phyloP scores from a whole-genome alignment of 164 flowering plant genomes.

The Buxus sempervirens region DNA sequence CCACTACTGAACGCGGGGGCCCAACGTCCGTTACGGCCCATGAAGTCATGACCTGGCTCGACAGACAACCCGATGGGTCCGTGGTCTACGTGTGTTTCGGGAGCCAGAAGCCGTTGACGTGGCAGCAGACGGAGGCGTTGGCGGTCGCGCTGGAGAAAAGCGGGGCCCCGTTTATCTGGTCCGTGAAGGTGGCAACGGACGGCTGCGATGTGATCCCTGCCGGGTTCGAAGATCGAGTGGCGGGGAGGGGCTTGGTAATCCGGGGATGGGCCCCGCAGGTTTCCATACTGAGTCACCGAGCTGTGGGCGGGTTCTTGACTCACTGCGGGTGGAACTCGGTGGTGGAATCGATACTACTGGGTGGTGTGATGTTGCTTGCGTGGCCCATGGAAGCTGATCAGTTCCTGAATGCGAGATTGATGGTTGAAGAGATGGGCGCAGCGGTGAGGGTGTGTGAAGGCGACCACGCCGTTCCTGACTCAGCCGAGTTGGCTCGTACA shows the following conservation, averaged over 20 bases:
- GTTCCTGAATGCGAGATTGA: slow-evolving; percentile 24
- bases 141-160: slow-evolving; percentile 31
- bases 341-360: slow-evolving; percentile 21
- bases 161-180: slow-evolving; percentile 39
- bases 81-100: background rate
- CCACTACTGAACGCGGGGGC: background rate
- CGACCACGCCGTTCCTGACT: slow-evolving; percentile 22
- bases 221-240: slow-evolving; percentile 35
- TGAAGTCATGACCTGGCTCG: background rate
- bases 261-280: slow-evolving; percentile 41
- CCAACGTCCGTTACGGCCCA: background rate
- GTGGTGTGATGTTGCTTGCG: slow-evolving; percentile 31
- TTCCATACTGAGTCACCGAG: slow-evolving; percentile 29
- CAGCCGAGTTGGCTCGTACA: slow-evolving; percentile 20
- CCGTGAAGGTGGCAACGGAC: slow-evolving; percentile 17
- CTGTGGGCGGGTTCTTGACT: slow-evolving; percentile 42
- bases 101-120: background rate
- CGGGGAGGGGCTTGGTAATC: slow-evolving; percentile 28
- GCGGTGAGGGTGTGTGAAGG: slow-evolving; percentile 33
- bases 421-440: slow-evolving; percentile 29
- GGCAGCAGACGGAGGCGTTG: background rate
- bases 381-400: slow-evolving; percentile 56
- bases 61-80: background rate
- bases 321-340: slow-evolving; percentile 53
- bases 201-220: slow-evolving; percentile 19